Base-by-base conservation (phyloP, 2,329 filamentous ascomycete genomes). In the Botryosphaeria dothidea region DNA sequence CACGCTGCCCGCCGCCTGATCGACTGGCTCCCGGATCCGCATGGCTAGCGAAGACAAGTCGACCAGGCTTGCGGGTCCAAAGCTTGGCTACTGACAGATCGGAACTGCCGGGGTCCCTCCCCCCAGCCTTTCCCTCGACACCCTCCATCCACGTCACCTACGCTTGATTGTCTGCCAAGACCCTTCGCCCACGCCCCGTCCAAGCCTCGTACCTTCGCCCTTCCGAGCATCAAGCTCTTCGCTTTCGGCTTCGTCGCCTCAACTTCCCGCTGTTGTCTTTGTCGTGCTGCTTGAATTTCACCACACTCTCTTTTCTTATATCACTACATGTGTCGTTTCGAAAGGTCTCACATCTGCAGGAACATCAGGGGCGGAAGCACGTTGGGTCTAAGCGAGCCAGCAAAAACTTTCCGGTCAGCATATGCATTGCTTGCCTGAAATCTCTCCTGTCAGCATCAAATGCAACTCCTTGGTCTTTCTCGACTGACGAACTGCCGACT, bases 11-110 rank as follows among this genome's bases (percentile, higher is more conserved):
- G n/a, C 41, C 38, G 13, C 27, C 29, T 60, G 38, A 60, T 60
- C 56, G 41, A 60, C 56, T 60, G 56, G 56, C 54, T 45, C 54
- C 54, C 54, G 54, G 38, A 58, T 31, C 54, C 54, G 23, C 54
- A 58, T 36, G 36, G 54, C 34, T 58, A 58, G 56, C 41, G 56
- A 46, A 17, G n/a, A 23, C 27, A 31, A n/a, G 43, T 34, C 43
- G 38, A 60, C 56, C 56, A 17, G 56, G 38, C 56, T 4, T 60
- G 5, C 29, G 56, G 56, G 41, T 21, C n/a, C 36, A 27, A 60
- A 46, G 56, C 56, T 60, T 60, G 29, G 56, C n/a, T 36, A 9
- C 54, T 8, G 3, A 31, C 54, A 23, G 34, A 19, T 57, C 52
- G 34, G 52, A 27, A 36, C 13, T 43, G 21, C 54, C 54, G 38